Evolutionary conservation across 805 yeast genomes (phyloP).

Genomic region (Yarrowia keelungensis): DNA sequence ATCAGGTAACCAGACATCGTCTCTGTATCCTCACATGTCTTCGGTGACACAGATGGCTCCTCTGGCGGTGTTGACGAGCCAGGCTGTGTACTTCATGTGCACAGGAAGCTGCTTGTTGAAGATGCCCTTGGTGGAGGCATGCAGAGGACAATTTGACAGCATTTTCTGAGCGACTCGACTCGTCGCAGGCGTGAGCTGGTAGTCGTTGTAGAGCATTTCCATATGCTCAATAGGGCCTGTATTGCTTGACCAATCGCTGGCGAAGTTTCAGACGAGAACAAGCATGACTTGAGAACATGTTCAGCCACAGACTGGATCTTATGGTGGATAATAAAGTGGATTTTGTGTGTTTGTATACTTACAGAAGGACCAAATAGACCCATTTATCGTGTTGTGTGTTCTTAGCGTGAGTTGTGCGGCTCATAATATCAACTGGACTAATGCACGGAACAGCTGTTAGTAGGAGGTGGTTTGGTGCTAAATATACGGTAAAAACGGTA

Average conservation of each 20-base stretch:
- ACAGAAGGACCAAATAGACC: too few relatives aligned
- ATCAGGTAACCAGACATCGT: constrained; percentile 60
- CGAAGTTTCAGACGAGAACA: constrained; percentile 3
- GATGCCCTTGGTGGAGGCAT: neutral
- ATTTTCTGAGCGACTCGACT: neutral
- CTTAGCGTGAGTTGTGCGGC: neutral
- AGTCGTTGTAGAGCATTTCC: constrained; percentile 6
- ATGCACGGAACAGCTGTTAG: neutral
- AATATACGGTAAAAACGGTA: too few relatives aligned
- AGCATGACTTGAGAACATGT: constrained; percentile 2
- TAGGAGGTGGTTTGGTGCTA: neutral
- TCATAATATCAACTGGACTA: neutral
- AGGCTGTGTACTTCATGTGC: constrained; percentile 75
- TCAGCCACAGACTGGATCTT: neutral
- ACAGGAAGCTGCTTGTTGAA: constrained; percentile 50
- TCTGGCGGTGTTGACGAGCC: constrained; percentile 79
- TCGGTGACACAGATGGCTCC: constrained; percentile 79
- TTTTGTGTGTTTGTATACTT: neutral
- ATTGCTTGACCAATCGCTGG: constrained; percentile 1
- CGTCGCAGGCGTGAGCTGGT: constrained; percentile 3
- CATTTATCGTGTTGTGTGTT: too few relatives aligned
- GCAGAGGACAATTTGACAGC: constrained; percentile 2
- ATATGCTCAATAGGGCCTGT: neutral
- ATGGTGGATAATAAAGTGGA: neutral
- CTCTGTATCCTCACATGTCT: constrained; percentile 85